These are phyloP conservation scores for Mycogone perniciosa DNA, from an alignment of 2,329 filamentous ascomycete genomes.

Conservation along the genomic window DNA sequence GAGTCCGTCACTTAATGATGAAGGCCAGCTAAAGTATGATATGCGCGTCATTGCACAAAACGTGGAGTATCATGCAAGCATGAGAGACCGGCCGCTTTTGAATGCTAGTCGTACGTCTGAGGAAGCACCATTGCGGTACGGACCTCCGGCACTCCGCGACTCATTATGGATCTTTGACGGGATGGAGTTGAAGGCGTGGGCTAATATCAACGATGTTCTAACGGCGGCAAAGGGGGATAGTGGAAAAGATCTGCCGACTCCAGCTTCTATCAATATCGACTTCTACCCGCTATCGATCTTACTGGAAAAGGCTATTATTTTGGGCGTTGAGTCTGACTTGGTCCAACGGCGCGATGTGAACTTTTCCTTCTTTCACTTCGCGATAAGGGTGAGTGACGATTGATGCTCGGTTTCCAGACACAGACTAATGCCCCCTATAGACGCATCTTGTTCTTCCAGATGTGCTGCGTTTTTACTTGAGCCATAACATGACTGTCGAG, in stretches of 20 bases:
- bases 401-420: neutral
- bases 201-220: constrained; percentile 78
- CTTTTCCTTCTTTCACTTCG: constrained; percentile 85
- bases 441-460: constrained; percentile 92
- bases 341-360: constrained; percentile 88
- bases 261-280: constrained; percentile 77
- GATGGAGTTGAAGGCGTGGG: constrained; percentile 77
- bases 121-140: constrained; percentile 19
- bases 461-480: constrained; percentile 72
- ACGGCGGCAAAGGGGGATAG: constrained; percentile 60
- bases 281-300: constrained; percentile 90
- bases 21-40: constrained; percentile 88
- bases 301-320: constrained; percentile 80
- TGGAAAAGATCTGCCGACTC: constrained; percentile 62
- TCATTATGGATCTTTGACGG: constrained; percentile 96
- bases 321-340: constrained; percentile 87
- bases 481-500: constrained; percentile 67
- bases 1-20: constrained; percentile 76
- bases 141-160: constrained; percentile 57
- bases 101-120: constrained; percentile 25
- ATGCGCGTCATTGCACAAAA: constrained; percentile 96
- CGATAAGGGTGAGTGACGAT: constrained; percentile 64
- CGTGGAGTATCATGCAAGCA: constrained; percentile 89
- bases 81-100: constrained; percentile 68
- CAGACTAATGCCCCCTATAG: constrained; percentile 33